phyloP scores from a whole-genome alignment of 2,329 filamentous ascomycete genomes.

The Epichloe elymi region DNA sequence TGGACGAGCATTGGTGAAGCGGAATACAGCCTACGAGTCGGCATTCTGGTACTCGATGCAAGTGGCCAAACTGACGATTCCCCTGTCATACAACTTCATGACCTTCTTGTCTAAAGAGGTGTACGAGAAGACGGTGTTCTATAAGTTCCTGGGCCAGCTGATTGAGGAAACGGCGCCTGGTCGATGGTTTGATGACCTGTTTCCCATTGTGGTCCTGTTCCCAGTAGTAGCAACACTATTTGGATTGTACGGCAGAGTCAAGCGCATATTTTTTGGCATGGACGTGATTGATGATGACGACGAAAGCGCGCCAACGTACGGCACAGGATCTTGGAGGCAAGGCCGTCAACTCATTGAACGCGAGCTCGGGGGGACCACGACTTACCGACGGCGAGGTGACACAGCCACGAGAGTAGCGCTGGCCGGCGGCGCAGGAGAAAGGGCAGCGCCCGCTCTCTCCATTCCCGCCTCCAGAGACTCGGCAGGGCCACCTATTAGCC shows the following conservation, averaged over 20 bases:
- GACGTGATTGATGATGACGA: slow-evolving; percentile 65
- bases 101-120: slow-evolving; percentile 68
- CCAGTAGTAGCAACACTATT: slow-evolving; percentile 79
- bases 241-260: slow-evolving; percentile 74
- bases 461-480: slow-evolving; percentile 29
- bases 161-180: slow-evolving; percentile 77
- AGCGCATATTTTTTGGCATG: slow-evolving; percentile 63
- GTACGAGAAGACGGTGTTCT: slow-evolving; percentile 71
- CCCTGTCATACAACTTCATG: slow-evolving; percentile 90
- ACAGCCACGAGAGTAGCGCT: slow-evolving; percentile 22
- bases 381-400: slow-evolving; percentile 35
- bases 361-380: slow-evolving; percentile 56
- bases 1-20: slow-evolving; percentile 74
- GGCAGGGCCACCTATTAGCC: slow-evolving; percentile 21
- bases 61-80: slow-evolving; percentile 83
- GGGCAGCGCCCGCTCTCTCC: slow-evolving; percentile 34
- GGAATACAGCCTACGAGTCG: slow-evolving; percentile 84
- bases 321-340: slow-evolving; percentile 79
- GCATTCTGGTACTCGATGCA: slow-evolving; percentile 95
- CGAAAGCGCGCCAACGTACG: slow-evolving; percentile 50
- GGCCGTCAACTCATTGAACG: slow-evolving; percentile 81
- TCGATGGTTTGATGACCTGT: slow-evolving; percentile 73
- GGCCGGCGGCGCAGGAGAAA: slow-evolving; percentile 14
- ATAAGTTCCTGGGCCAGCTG: slow-evolving; percentile 67
- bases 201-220: slow-evolving; percentile 76